Evolutionary conservation across 2,329 filamentous ascomycete species (phyloP), one percentile per base, ranked within the genome.

Genomic region (Cercospora beticola): DNA sequence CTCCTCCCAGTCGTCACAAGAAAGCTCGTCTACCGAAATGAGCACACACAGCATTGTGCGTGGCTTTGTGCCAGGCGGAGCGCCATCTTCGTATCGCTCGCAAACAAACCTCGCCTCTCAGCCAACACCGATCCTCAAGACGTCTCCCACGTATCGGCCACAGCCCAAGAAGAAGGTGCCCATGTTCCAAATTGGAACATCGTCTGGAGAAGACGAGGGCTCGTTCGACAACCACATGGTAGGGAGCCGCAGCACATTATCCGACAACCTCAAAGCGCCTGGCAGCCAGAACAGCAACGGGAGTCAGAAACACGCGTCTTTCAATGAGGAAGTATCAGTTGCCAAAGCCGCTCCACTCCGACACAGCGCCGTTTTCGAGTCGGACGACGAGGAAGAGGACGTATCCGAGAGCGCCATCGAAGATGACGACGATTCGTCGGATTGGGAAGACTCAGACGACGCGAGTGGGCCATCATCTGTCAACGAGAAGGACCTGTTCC

Each of bases 391-490:
- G 30, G 84, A 85, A 58, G 90, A 90, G 62, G 77, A 80, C 14
- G 86, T 93, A 33, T 92, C 92, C 46, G 92, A 95, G 82, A 94
- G 92, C 76, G 92, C 92, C 64, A 94, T 95, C 66, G 89, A 91
- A 40, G 82, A 82, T 40, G 80, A 81, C 54, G 80, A 81, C 60
- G 82, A 83, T 30, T 83, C 83, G 1, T 83, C 82, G 8, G 79
- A 81, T 31, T 83, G 82, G 76, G 89, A 91, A 71, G 85, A 87
- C 57, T 87, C 88, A 54, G 88, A 90, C 67, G 88, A 87, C 67
- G 88, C 92, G 23, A 95, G 91, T 77, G 91, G 90, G 67, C 91
- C 92, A 73, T 92, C 92, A 1, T 96, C 92, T 78, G 86, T 93
- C 62, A 77, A 77, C 66, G 92, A 95, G 70, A 89, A 88, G 76